Evolutionary conservation across 768 basidiomycete genomes (phyloP), one percentile per base, ranked within the genome.

Genomic region (Kwoniella heveanensis): DNA sequence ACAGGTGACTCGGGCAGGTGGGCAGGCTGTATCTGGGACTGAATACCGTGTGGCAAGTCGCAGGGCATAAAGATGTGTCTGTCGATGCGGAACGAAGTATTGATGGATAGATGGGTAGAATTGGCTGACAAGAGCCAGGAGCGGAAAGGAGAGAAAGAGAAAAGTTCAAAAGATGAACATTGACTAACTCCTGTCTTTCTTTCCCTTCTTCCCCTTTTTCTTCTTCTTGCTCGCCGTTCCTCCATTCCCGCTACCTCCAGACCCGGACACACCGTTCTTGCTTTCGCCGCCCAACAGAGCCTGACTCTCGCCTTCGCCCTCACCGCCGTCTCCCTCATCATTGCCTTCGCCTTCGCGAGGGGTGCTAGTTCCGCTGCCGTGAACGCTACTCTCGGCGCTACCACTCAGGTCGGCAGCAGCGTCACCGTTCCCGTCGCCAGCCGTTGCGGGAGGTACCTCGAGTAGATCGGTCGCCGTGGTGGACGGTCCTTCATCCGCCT

Each of bases 181-280:
- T 24, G n/a, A 58, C 48, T 58, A 58, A 58, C 46, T 58, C 44
- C 29, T 46, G 50, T 46, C 57, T 50, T 58, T 58, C 57, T 58
- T 58, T 49, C 57, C 57, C 29, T 58, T 58, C 30, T 58, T 58
- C 21, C 30, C 57, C 48, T 58, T 58, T 24, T 50, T 58, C 57
- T 58, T 58, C 29, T 58, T 58, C 47, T 50, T 58, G 27, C 49
- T 57, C 29, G 19, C 22, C 26, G 30, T n/a, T 22, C 37, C 54
- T 25, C 44, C 15, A 26, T 13, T 39, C 21, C 25, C 27, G 0
- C 44, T 46, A 19, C 47, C 30, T 12, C 7, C 27, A 24, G 29
- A n/a, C 2, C 52, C 52, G 32, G n/a, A 30, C 1, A 17, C 39
- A 10, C 10, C 39, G 15, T 19, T 19, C 8, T 19, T 44, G 39